Base-by-base conservation (phyloP, 2,329 filamentous ascomycete genomes). In the Aureobasidium sp. region DNA sequence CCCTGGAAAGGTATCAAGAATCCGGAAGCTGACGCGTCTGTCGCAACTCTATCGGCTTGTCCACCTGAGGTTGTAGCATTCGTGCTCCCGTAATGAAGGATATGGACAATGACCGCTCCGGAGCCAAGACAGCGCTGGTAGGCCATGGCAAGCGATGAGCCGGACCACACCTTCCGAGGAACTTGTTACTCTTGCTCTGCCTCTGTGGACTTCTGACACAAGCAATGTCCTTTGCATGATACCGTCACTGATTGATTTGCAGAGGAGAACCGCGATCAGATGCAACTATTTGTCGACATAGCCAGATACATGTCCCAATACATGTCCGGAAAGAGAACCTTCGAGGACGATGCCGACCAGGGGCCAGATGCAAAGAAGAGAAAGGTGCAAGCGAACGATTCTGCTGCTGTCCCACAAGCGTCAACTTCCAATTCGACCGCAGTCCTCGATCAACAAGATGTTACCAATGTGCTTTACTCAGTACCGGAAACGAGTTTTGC, bases 401-500 rank as follows among this genome's bases (percentile, higher is more conserved):
- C 37, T 23, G 37, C 52, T 37, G 52, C 27, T 20, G 37, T 23
- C n/a, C 20, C 26, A 17, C 37, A 8, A 26, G 2, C 37, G 26
- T 15, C 51, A n/a, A n/a, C 51, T 42, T 36, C 37, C 26, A 42
- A 32, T 15, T 23, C 20, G 34, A 39, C 53, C n/a, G 23, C 42
- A 10, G 42, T 17, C 9, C 26, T 60, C n/a, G 36, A 60, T 9
- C 34, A 36, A 71, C 73, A 56, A 73, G 70, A 73, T 72, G 29
- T 41, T 4, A n/a, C 64, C 23, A 59, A 59, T 23, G 48, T 47
- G 4, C 34, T 60, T 2, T 52, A 37, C 60, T 37, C 55, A 57
- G 34, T 29, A 39, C 76, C 78, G 62, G 84, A 86, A 66, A 75
- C 85, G 61, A 85, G 82, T 62, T 86, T 87, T 71, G 78, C 83